Evolutionary conservation across 805 yeast genomes (phyloP).

Genomic region (Candida yuanshanica): DNA sequence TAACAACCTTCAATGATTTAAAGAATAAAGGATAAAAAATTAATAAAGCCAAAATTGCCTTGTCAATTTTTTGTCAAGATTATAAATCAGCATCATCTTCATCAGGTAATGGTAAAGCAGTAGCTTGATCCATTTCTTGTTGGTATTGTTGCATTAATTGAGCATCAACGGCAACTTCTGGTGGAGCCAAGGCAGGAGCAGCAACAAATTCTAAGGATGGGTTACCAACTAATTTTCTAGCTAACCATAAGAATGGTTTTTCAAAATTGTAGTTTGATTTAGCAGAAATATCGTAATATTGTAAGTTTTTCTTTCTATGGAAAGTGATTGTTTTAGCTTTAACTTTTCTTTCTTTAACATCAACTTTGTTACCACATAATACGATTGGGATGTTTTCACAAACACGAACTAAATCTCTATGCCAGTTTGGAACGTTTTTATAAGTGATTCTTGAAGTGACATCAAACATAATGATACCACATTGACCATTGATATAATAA

Average conservation of each 20-base stretch:
- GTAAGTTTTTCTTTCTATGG: conserved; percentile 99
- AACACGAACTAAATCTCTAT: conserved; percentile 98
- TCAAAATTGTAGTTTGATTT: conserved; percentile 99
- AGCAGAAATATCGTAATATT: conserved; percentile 99
- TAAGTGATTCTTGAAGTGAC: conserved; percentile 99
- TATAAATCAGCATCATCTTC: conserved; percentile 99
- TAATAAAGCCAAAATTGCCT: no score
- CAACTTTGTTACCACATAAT: conserved; percentile 98
- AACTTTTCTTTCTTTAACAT: conserved; percentile 99
- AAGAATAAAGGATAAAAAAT: no score
- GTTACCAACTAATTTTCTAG: conserved; percentile 98
- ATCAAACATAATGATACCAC: conserved; percentile 99
- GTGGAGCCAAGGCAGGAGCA: conserved; percentile 99
- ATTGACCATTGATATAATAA: conserved; percentile 98
- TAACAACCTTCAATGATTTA: no score
- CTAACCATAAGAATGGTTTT: conserved; percentile 99
- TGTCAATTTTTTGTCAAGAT: no score
- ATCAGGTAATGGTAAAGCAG: conserved; percentile 99
- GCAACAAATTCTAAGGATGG: conserved; percentile 98
- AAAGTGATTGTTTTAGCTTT: conserved; percentile 99
- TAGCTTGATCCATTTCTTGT: conserved; percentile 99
- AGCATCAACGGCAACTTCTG: conserved; percentile 96
- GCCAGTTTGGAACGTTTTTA: conserved; percentile 99
- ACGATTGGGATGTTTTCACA: conserved; percentile 99
- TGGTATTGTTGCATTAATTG: conserved; percentile 97